phyloP scores from a whole-genome alignment of 139 green algal species.

The Tetradesmus lagerheimii region DNA sequence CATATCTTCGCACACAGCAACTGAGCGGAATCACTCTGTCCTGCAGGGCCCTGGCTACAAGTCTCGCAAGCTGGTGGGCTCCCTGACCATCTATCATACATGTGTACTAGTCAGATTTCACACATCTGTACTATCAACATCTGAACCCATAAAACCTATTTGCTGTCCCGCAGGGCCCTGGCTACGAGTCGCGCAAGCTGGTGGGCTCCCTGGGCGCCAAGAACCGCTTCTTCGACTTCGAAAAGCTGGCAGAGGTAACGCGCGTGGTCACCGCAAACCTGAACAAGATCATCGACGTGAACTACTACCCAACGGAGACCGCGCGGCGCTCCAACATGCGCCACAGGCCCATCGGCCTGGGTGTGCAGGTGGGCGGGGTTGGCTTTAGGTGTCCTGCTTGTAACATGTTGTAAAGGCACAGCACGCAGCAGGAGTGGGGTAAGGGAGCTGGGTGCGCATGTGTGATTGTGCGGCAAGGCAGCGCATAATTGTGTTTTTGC shows the following conservation, averaged over 20 bases:
- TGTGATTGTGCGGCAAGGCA: no score
- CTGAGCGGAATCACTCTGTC: no score
- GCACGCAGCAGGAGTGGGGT: no score
- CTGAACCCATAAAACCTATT: no score
- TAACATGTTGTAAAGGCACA: no score
- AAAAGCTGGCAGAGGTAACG: constrained; percentile 80
- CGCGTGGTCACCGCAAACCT: constrained; percentile 90
- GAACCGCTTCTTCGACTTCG: constrained; percentile 91
- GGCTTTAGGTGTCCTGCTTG: no score
- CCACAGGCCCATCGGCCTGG: constrained; percentile 97
- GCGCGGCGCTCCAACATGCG: constrained; percentile 93
- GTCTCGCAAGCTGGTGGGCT: constrained; percentile 86
- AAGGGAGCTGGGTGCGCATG: no score
- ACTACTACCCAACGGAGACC: constrained; percentile 97
- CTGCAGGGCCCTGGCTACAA: neutral
- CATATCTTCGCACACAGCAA: no score
- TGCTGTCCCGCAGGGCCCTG: neutral
- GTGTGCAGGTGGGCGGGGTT: constrained; percentile 74
- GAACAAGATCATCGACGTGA: constrained; percentile 99
- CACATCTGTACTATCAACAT: no score
- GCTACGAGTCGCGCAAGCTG: constrained; percentile 71
- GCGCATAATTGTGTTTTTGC: no score
- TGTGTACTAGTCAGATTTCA: no score
- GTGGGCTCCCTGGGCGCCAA: constrained; percentile 83
- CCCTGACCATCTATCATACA: no score